These are phyloP conservation scores for Verbascum thapsus DNA, from an alignment of 257 asterid species.

Conservation along the genomic window DNA sequence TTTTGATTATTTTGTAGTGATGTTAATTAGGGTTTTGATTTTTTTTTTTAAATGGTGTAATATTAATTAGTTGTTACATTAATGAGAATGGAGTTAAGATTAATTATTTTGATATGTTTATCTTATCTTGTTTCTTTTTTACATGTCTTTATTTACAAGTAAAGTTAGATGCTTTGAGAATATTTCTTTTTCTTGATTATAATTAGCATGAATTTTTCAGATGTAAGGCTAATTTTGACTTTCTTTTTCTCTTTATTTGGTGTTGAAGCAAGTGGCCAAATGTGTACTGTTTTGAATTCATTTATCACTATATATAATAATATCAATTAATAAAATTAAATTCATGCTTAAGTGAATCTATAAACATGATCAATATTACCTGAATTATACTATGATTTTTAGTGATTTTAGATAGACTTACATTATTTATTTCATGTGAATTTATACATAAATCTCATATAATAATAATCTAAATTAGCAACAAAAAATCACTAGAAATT, in stretches of 20 bases:
- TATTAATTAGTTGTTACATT: background rate
- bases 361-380: no score
- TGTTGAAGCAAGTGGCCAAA: constrained; percentile 22
- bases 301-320: background rate
- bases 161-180: no score
- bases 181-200: no score
- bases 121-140: no score
- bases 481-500: constrained; percentile 22
- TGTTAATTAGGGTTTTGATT: background rate
- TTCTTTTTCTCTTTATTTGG: constrained; percentile 18
- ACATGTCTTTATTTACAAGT: constrained; percentile 31
- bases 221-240: constrained; percentile 14
- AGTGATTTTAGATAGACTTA: no score
- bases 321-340: background rate
- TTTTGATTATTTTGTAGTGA: no score
- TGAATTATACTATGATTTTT: no score
- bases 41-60: background rate
- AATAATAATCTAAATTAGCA: background rate
- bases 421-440: no score
- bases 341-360: no score
- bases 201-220: no score
- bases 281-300: constrained; percentile 25
- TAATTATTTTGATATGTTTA: constrained; percentile 20
- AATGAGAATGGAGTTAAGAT: background rate
- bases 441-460: background rate